phyloP scores from a whole-genome alignment of 2,329 filamentous ascomycete genomes.

The Arthrobotrys pseudoclavata region DNA sequence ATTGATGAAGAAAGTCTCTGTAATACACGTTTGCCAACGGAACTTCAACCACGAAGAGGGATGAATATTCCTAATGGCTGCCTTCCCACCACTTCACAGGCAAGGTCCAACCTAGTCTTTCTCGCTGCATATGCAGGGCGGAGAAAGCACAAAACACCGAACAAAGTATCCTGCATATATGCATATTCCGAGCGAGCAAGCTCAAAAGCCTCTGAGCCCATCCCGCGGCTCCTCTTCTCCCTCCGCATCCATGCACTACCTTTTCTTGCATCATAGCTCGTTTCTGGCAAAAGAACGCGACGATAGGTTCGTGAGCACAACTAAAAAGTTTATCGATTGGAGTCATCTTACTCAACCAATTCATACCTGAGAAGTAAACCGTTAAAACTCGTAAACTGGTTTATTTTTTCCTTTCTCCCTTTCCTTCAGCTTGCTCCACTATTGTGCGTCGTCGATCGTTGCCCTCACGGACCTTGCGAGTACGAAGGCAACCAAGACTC shows the following conservation, averaged over 20 bases:
- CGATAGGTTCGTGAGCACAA: not conserved
- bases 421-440: slow-evolving; percentile 43
- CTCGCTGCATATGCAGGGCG: slow-evolving; percentile 25
- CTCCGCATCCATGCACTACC: slow-evolving; percentile 16
- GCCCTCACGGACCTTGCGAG: slow-evolving; percentile 25
- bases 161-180: slow-evolving; percentile 22
- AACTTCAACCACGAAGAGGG: slow-evolving; percentile 6
- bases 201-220: slow-evolving; percentile 7
- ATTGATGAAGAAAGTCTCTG: not conserved
- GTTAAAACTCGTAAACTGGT: slow-evolving; percentile 29
- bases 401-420: slow-evolving; percentile 21
- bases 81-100: not conserved
- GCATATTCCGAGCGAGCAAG: slow-evolving; percentile 12
- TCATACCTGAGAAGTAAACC: slow-evolving; percentile 9
- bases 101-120: slow-evolving; percentile 21
- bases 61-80: slow-evolving; percentile 11
- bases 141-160: slow-evolving; percentile 12
- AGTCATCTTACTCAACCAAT: not conserved
- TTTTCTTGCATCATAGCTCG: not conserved
- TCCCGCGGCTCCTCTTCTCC: slow-evolving; percentile 6
- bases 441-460: slow-evolving; percentile 58
- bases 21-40: slow-evolving; percentile 7
- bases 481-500: slow-evolving; percentile 31
- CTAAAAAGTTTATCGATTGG: not conserved
- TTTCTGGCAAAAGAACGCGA: slow-evolving; percentile 17